phyloP scores from a whole-genome alignment of 2,329 filamentous ascomycete genomes.

The Setomelanomma holmii region DNA sequence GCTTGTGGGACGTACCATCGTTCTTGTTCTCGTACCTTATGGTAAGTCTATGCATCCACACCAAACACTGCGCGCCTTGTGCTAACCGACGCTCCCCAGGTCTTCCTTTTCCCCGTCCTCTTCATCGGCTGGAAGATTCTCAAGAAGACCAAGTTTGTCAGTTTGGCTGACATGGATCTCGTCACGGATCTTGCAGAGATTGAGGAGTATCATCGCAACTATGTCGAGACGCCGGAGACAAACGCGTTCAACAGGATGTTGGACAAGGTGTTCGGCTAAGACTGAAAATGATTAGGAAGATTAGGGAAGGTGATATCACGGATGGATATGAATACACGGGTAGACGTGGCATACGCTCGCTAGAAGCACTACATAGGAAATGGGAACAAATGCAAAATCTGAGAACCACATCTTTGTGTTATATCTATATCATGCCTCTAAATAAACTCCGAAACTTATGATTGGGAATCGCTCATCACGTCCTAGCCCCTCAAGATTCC shows the following conservation, averaged over 20 bases:
- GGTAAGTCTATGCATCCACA: constrained; percentile 1
- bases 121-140: constrained; percentile 75
- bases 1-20: constrained; percentile 70
- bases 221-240: constrained; percentile 60
- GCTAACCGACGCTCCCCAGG: no score
- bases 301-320: no score
- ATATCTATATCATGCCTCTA: no score
- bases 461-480: not conserved
- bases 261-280: constrained; percentile 56
- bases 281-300: no score
- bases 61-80: no score
- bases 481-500: not conserved
- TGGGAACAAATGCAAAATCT: no score
- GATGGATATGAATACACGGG: not conserved
- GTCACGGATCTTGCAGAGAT: constrained; percentile 68
- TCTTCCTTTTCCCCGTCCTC: constrained; percentile 72
- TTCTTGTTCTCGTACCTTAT: constrained; percentile 71
- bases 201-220: constrained; percentile 71
- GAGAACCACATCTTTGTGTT: no score
- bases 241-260: constrained; percentile 51
- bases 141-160: constrained; percentile 66
- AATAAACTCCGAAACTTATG: not conserved
- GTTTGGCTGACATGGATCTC: constrained; percentile 68
- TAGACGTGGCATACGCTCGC: no score
- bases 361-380: no score